A percentile compares a stretch with the other conserved stretches of the same genome.
phyloP scores from a whole-genome alignment of 495 filamentous ascomycete species.

The Apiosordaria backusii region DNA sequence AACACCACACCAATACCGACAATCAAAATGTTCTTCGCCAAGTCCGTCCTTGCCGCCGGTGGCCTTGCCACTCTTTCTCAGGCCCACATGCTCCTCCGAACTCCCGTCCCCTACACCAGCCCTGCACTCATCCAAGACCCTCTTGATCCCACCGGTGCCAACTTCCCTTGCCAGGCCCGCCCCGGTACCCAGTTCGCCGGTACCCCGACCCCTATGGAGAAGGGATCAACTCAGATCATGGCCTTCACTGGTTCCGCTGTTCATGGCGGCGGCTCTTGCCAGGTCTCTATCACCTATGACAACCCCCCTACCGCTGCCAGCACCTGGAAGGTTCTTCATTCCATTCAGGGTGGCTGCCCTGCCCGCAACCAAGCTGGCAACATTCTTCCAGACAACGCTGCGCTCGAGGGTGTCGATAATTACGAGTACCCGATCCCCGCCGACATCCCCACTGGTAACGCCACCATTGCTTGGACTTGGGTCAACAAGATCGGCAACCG shows the following conservation, averaged over 20 bases:
- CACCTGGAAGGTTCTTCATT: conserved; percentile 75
- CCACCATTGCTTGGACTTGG: conserved; percentile 81
- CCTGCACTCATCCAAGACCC: conserved; percentile 46
- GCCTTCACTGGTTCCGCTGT: conserved; percentile 60
- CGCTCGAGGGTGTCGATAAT: conserved; percentile 28
- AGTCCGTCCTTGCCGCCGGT: conserved; percentile 30
- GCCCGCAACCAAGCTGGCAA: conserved; percentile 45
- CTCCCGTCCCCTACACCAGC: conserved; percentile 65
- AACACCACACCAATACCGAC: conserved; percentile 6
- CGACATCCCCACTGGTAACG: conserved; percentile 56
- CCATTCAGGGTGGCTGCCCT: conserved; percentile 78
- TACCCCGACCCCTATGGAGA: conserved; percentile 44
- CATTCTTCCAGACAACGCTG: conserved; percentile 28
- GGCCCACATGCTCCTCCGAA: conserved; percentile 70
- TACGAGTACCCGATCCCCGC: conserved; percentile 59
- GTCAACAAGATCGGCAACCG: conserved; percentile 85
- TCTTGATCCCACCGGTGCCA: conserved; percentile 50
- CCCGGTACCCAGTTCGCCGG: conserved; percentile 40
- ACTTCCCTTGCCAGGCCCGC: conserved; percentile 75
- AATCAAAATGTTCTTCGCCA: conserved; percentile 41
- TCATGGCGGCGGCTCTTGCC: conserved; percentile 86
- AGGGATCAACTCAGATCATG: conserved; percentile 54
- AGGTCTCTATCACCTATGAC: conserved; percentile 79
- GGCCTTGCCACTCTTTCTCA: conserved; percentile 50
- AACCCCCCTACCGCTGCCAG: conserved; percentile 52